Percentiles rank a stretch among this genome's conserved stretches.
These are phyloP conservation scores for Acanthochlamys bracteata DNA, from an alignment of 106 monocot species.

Conservation along the genomic window DNA sequence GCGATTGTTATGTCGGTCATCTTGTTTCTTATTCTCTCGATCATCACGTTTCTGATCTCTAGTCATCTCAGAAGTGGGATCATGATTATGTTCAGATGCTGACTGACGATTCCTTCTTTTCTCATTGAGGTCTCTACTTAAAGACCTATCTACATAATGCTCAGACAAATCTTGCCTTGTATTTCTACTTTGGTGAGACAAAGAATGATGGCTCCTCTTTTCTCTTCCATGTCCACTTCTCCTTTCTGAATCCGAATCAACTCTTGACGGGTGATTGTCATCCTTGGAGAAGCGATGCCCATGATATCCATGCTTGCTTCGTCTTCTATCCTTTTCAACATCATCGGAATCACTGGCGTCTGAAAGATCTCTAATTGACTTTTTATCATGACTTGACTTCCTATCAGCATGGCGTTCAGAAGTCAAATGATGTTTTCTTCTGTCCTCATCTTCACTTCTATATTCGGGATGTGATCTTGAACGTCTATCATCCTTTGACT, in stretches of 20 bases:
- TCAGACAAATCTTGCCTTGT: no score
- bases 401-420: constrained; percentile 4
- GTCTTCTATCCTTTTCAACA: constrained; percentile 9
- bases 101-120: constrained; percentile 6
- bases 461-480: constrained; percentile 12
- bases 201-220: not conserved
- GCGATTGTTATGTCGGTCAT: constrained; percentile 22
- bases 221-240: constrained; percentile 5
- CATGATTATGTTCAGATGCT: constrained; percentile 4
- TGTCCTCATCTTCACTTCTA: constrained; percentile 14
- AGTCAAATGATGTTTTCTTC: constrained; percentile 18
- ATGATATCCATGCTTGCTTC: constrained; percentile 12
- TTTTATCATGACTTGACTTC: constrained; percentile 1
- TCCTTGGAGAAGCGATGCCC: constrained; percentile 7
- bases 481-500: constrained; percentile 16
- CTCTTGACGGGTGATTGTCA: constrained; percentile 12
- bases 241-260: constrained; percentile 12
- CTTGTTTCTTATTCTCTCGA: constrained; percentile 4
- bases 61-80: constrained; percentile 12
- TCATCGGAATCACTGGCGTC: not conserved
- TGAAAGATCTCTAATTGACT: not conserved
- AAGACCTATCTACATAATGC: no score
- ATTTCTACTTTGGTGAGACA: no score
- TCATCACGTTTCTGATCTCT: no score
- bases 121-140: no score